Percentiles rank a stretch among this genome's conserved stretches.
Conservation (phyloP, 2,329 filamentous ascomycete genomes). For the Monilinia polystroma region DNA sequence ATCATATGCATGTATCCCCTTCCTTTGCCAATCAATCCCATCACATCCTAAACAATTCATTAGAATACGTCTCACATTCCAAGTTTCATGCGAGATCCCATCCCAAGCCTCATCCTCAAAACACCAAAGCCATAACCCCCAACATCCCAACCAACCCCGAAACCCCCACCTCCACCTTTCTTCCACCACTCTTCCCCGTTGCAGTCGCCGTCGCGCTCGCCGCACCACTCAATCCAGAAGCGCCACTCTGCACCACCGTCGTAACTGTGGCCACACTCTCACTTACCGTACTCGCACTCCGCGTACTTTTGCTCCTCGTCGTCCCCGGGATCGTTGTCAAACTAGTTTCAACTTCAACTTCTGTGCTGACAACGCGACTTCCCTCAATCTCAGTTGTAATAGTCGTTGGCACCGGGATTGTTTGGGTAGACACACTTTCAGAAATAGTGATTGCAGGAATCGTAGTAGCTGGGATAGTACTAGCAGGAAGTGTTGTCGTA, state of each 20-base stretch:
- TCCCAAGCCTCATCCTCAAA: background rate
- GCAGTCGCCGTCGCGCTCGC: slow-evolving; percentile 12
- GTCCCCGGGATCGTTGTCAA: slow-evolving; percentile 30
- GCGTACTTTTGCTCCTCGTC: slow-evolving; percentile 21
- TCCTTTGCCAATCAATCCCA: background rate
- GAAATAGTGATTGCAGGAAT: slow-evolving; percentile 20
- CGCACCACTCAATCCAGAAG: background rate
- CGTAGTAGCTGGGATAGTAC: slow-evolving; percentile 28
- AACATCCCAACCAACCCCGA: background rate
- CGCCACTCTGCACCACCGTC: slow-evolving; percentile 18
- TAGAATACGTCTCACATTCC: background rate
- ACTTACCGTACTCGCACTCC: slow-evolving; percentile 20
- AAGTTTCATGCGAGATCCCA: background rate
- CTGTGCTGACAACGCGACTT: background rate
- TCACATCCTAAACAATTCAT: background rate
- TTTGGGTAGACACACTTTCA: background rate
- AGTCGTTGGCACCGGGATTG: slow-evolving; percentile 1
- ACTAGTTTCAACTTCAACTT: background rate
- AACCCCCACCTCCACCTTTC: background rate
- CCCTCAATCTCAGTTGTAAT: background rate
- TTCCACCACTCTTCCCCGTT: slow-evolving; percentile 8
- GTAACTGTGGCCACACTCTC: slow-evolving; percentile 21
- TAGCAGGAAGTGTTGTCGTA: slow-evolving; percentile 33
- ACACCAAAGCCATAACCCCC: background rate
- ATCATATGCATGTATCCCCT: slow-evolving; percentile 2